Conservation (phyloP, 179 eudicot species). For the Pouteria campechiana region DNA sequence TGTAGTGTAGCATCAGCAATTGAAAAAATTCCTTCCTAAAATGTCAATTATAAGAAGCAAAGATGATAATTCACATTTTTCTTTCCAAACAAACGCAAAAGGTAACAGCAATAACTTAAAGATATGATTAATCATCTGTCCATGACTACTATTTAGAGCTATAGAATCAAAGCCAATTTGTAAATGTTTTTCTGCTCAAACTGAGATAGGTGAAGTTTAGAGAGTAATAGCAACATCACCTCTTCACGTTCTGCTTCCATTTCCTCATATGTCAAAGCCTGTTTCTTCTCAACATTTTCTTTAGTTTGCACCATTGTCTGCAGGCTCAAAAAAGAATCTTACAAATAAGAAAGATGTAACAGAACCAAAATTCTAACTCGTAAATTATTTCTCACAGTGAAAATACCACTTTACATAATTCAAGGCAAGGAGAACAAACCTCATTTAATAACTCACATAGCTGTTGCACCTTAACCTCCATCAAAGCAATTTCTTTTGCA, state of each 20-base stretch:
- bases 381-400: neutral
- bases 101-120: too few relatives aligned
- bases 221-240: conserved; percentile 19
- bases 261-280: conserved; percentile 77
- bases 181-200: too few relatives aligned
- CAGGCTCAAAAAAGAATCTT: conserved; percentile 5
- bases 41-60: too few relatives aligned
- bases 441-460: conserved; percentile 73
- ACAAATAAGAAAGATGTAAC: neutral
- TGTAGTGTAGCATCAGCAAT: too few relatives aligned
- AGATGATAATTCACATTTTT: too few relatives aligned
- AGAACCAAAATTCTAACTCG: neutral
- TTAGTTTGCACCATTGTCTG: conserved; percentile 82
- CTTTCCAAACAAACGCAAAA: too few relatives aligned
- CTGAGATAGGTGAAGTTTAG: too few relatives aligned
- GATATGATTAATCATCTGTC: too few relatives aligned
- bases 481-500: conserved; percentile 61
- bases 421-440: conserved; percentile 23
- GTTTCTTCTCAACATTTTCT: conserved; percentile 92
- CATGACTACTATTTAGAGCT: too few relatives aligned
- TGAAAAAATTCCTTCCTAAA: too few relatives aligned
- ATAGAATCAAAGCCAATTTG: too few relatives aligned
- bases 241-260: conserved; percentile 68
- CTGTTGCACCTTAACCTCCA: conserved; percentile 65
- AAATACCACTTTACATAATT: neutral